These are phyloP conservation scores for Trichoderma sp. DNA, from an alignment of 2,329 filamentous ascomycete genomes.

Conservation along the genomic window DNA sequence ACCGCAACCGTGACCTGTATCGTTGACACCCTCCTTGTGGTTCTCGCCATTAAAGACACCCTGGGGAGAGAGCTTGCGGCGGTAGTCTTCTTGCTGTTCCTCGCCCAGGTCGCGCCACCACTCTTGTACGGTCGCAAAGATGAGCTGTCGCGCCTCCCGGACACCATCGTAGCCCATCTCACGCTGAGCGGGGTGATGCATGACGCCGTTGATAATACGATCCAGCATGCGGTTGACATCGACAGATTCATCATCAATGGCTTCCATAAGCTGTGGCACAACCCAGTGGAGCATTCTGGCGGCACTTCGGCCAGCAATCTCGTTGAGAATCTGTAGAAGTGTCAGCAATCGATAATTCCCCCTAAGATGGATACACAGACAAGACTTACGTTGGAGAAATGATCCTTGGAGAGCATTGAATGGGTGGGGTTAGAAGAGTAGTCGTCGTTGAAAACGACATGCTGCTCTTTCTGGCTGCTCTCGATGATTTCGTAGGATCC, in stretches of 20 bases:
- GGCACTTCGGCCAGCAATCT: conserved; percentile 81
- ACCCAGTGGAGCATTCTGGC: conserved; percentile 80
- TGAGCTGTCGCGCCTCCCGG: conserved; percentile 70
- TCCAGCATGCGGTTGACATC: conserved; percentile 73
- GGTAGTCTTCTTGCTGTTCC: conserved; percentile 66
- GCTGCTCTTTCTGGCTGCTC: conserved; percentile 81
- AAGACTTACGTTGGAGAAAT: conserved; percentile 76
- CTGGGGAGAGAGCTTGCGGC: conserved; percentile 73
- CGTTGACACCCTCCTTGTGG: conserved; percentile 82
- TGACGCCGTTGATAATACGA: conserved; percentile 78
- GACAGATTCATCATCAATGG: conserved; percentile 76
- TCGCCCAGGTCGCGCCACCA: conserved; percentile 79
- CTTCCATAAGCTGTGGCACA: conserved; percentile 85
- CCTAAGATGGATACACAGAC: neutral
- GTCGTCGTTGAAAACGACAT: conserved; percentile 84
- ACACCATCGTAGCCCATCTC: conserved; percentile 71
- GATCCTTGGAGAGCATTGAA: conserved; percentile 94
- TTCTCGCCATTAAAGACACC: conserved; percentile 80
- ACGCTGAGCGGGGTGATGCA: conserved; percentile 86
- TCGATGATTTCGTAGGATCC: conserved; percentile 87
- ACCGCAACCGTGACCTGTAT: conserved; percentile 83
- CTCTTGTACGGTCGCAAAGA: conserved; percentile 78
- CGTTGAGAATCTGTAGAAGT: conserved; percentile 68
- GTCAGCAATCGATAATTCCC: neutral
- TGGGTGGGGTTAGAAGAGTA: conserved; percentile 80